Conservation (phyloP, 176 grass and related monocot species). For the Neostapfia colusana region DNA sequence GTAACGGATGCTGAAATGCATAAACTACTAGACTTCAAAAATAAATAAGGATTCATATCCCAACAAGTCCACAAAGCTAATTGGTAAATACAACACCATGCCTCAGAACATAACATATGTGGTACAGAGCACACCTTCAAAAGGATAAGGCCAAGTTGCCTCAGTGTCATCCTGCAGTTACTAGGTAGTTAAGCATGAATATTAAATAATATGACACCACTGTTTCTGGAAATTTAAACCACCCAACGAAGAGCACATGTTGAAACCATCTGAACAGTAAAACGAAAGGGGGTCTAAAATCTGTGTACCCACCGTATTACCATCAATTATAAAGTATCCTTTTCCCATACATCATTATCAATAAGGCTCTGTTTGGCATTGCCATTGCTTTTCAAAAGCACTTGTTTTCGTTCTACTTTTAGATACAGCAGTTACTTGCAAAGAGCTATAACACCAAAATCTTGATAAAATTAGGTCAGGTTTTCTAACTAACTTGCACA, state of each 20-base stretch:
- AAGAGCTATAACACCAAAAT: not conserved
- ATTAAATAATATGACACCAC: not conserved
- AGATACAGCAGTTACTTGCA: not conserved
- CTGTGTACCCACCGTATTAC: not conserved
- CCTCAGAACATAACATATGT: not conserved
- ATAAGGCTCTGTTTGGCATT: not conserved
- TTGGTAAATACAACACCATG: not conserved
- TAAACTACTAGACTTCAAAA: not conserved
- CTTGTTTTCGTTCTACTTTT: not conserved
- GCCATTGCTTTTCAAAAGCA: not conserved
- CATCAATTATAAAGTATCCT: conserved; percentile 6
- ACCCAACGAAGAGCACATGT: not conserved
- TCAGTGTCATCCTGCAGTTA: not conserved
- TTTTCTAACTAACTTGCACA: not conserved
- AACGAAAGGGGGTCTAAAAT: not conserved
- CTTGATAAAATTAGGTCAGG: not conserved
- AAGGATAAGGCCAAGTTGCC: not conserved
- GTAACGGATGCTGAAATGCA: not conserved
- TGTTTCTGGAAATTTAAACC: not conserved
- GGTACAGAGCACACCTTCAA: not conserved
- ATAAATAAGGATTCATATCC: not conserved
- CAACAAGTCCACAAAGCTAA: conserved; percentile 14
- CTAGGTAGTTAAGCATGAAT: conserved; percentile 14
- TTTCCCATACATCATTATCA: not conserved
- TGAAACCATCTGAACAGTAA: conserved; percentile 10